Base-by-base conservation (phyloP, 768 basidiomycete species). In the Suillus discolor region DNA sequence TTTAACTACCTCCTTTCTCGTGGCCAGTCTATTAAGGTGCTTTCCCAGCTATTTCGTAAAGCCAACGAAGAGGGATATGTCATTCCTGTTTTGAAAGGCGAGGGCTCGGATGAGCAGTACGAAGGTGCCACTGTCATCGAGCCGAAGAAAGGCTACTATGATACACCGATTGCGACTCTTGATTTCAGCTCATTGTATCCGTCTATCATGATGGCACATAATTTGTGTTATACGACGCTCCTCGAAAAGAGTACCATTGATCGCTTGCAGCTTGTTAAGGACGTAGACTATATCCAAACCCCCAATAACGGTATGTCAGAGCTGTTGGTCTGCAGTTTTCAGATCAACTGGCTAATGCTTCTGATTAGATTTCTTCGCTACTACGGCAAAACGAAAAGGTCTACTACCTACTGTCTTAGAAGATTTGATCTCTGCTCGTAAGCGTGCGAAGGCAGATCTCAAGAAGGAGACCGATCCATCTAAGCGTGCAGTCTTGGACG, bases 201-300 rank as follows among this genome's bases (percentile, higher is more conserved):
- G 4, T 99, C 97, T 0, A 99, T 99, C 79, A 99, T 99, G 97
- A 98, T 98, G 96, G 97, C 97, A 3, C 97, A 99, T 78, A 99
- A 99, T 74, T 81, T 99, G 1, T 99, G 97, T 76, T 99, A 99
- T 74, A 98, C 97, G 0, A 98, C 97, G 0, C 82, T 99, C n/a
- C 77, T 98, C 44, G 93, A 97, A 67, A 91, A 88, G 74, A 53
- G 65, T 6, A 91, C 90, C 0, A 90, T 97, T 15, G 91, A 94
- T 23, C 85, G 92, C 23, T 80, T 99, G 16, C 79, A 83, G 9
- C 83, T 99, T 23, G 85, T 87, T 41, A 94, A 92, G 74, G 94
- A 93, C 68, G 83, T 89, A 8, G 97, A 99, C 77, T 99, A 97
- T 73, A 90, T 93, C 64, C 88, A 92, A 71, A 99, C 97, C 1